Conservation (phyloP, 306 rosid species). For the Myrica gale region DNA sequence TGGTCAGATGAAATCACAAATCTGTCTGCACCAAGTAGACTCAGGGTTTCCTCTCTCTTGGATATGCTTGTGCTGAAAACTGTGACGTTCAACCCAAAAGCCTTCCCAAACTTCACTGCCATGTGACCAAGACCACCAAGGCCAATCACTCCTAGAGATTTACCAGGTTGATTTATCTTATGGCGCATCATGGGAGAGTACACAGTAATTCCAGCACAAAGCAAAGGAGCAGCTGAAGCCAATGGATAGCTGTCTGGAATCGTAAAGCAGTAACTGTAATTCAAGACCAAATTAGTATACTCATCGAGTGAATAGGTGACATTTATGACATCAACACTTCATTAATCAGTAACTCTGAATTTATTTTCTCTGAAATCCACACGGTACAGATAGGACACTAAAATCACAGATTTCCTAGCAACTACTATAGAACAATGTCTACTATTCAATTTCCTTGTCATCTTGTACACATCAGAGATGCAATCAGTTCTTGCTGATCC, state of each 20-base stretch:
- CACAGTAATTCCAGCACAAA: conserved; percentile 90
- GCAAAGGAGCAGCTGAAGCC: conserved; percentile 89
- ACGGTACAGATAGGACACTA: no score
- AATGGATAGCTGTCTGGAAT: conserved; percentile 74
- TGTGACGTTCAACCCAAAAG: conserved; percentile 71
- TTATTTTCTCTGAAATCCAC: no score
- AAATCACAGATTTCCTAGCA: no score
- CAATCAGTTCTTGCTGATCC: no score
- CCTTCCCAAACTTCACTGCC: conserved; percentile 89
- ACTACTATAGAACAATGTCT: no score
- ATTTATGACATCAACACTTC: background rate
- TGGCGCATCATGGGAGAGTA: conserved; percentile 84
- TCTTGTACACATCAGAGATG: no score
- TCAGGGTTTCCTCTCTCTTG: conserved; percentile 80
- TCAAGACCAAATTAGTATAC: conserved; percentile 26
- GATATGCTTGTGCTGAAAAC: conserved; percentile 76
- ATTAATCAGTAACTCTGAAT: background rate
- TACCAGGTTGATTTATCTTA: conserved; percentile 84
- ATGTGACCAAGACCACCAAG: conserved; percentile 96
- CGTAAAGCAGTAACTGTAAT: conserved; percentile 65
- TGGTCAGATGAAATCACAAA: conserved; percentile 73
- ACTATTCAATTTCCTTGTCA: no score
- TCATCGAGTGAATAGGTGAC: background rate
- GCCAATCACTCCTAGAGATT: conserved; percentile 85
- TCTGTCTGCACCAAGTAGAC: conserved; percentile 66